Evolutionary conservation across 352 stramenopile genomes (phyloP).

Genomic region (Globisporangium cylindrosporum): DNA sequence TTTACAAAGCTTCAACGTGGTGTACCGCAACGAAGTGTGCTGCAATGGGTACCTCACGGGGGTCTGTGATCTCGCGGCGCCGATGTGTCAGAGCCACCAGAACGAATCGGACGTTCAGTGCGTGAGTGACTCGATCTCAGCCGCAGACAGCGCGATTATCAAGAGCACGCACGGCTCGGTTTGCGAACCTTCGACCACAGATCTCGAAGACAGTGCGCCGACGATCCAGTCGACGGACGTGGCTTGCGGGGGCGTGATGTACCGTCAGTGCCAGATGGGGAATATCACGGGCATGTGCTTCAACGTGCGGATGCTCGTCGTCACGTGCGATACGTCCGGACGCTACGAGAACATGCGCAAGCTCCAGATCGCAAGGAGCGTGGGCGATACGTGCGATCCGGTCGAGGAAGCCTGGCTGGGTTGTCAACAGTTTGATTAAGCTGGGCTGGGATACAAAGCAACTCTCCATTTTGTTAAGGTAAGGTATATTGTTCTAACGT

Average conservation of each 20-base stretch:
- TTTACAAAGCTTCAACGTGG: conserved; percentile 14
- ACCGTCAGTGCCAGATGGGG: conserved; percentile 26
- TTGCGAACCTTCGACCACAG: conserved; percentile 1
- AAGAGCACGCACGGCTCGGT: conserved; percentile 1
- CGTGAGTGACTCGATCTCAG: conserved; percentile 4
- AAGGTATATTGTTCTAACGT: not conserved
- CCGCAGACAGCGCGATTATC: conserved; percentile 10
- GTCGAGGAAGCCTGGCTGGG: conserved; percentile 16
- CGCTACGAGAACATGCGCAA: conserved; percentile 26
- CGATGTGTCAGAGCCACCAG: conserved; percentile 5
- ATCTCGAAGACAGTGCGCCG: conserved; percentile 17
- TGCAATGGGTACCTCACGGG: conserved; percentile 21
- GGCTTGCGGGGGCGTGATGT: conserved; percentile 27
- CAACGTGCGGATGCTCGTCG: conserved; percentile 34
- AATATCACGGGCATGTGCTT: conserved; percentile 33
- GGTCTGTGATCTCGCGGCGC: conserved; percentile 6
- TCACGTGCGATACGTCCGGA: conserved; percentile 23
- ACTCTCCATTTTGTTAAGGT: not conserved
- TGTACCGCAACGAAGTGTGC: conserved; percentile 21
- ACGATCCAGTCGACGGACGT: conserved; percentile 28
- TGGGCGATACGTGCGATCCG: conserved; percentile 14
- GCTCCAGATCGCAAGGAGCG: conserved; percentile 22
- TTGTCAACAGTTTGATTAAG: not conserved
- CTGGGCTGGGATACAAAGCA: not conserved
- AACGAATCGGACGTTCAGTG: conserved; percentile 8